Evolutionary conservation across 1,139 yeast genomes (phyloP), one percentile per base, ranked within the genome.

Genomic region (Hanseniaspora uvarum): DNA sequence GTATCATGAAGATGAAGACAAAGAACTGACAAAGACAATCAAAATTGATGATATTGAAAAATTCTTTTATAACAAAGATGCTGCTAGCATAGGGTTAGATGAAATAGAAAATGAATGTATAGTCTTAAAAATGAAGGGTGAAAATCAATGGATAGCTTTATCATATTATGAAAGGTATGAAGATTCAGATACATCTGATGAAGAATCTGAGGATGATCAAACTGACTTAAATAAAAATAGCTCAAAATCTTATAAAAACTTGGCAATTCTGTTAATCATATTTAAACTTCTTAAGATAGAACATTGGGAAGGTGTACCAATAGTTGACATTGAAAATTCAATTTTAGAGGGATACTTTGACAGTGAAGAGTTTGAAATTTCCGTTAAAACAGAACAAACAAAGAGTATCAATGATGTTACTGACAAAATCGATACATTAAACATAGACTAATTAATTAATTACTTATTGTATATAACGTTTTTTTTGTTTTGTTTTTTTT

Each of bases 11-110:
- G 78, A 75, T 7, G 69, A 67, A 5, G 69, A 66, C 24, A 67
- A 63, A 3, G 73, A 67, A 16, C 59, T 60, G 1, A 63, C 69
- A 23, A 58, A 62, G 3, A 64, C 76, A 33, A 73, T 76, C 46
- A 66, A 82, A 2, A 63, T 53, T 8, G n/a, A 70, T 10, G 63
- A 70, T 2, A 70, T 85, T 3, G 69, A 74, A 6, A 72, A 81
- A 57, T 66, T 83, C 56, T 86, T 83, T 60, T 86, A 83, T 67
- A 79, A 83, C 56, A 86, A 85, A 1, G 81, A 89, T 1, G 94
- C 94, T 0, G 75, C 75, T 55, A 67, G 85, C 16, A 72, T 86
- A 39, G 78, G 78, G 55, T 69, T 86, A 18, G 86, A 81, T 43
- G 86, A 80, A 45, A 16, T 21, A 3, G 72, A 81, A 37, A 76